Evolutionary conservation across 768 basidiomycete species (phyloP), one percentile per base, ranked within the genome.

Genomic region (Lactifluus pinguis): DNA sequence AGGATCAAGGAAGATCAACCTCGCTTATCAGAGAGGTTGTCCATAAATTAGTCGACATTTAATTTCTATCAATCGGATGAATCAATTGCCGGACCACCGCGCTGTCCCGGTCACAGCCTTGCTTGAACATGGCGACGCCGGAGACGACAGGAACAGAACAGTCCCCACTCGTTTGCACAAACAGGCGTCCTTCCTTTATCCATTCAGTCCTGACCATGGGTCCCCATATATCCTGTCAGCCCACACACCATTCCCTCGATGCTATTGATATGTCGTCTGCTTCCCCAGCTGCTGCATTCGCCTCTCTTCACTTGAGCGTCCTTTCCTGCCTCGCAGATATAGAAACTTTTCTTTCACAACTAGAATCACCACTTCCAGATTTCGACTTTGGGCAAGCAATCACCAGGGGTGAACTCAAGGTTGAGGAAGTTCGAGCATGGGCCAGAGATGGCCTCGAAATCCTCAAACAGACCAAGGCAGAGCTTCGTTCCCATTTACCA

Each of bases 251-350:
- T 36, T 79, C 85, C 13, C 74, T 86, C 17, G 85, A 87, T 39
- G 78, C 83, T 4, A 75, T 86, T n/a, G 86, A 89, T 71, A 75
- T 89, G 25, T 25, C 25, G 25, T 25, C 25, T 25, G 25, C 25
- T 8, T 72, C 76, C 13, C 79, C 83, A 0, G 76, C 76, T 4
- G 81, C 84, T 55, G 80, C 85, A 1, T 77, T 90, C 17, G 83
- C 82, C 9, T 83, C 84, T 3, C 76, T 92, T 34, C 82, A 87
- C 25, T 76, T 84, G 55, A 77, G 86, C 19, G 83, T 92, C 19
- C 82, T 92, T 49, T 85, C 85, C 2, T 89, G 88, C 66, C 83
- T 93, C 49, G 84, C 86, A 34, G 85, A 92, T 57, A 77, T 92
- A 45, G 91, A 93, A 71, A 72, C 73, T 4, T 76, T 79, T 14